These are phyloP conservation scores for Astrothelium macrocarpum DNA, from an alignment of 495 filamentous ascomycete species.

Conservation along the genomic window DNA sequence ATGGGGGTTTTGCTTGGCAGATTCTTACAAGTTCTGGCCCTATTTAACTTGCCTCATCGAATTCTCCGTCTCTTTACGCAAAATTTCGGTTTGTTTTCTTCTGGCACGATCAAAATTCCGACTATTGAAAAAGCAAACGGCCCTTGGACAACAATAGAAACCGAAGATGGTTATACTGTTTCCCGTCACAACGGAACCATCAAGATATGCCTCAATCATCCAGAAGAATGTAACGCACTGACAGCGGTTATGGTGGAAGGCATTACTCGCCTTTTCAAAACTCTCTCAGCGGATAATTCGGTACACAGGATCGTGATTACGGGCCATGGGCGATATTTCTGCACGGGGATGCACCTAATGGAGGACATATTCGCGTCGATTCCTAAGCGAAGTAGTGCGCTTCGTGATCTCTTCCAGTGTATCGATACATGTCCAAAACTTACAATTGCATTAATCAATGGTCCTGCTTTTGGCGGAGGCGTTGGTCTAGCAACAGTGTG, in stretches of 20 bases:
- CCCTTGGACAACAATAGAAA: background rate
- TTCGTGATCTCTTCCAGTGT: background rate
- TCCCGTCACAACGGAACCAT: background rate
- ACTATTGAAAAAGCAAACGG: background rate
- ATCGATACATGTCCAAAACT: background rate
- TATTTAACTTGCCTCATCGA: background rate
- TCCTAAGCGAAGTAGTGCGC: background rate
- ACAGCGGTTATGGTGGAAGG: background rate
- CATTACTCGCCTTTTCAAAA: background rate
- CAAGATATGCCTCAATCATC: background rate
- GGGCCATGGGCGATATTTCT: background rate
- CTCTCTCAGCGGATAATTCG: background rate
- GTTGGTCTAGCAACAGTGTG: background rate
- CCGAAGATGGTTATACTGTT: background rate
- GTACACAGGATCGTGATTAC: background rate
- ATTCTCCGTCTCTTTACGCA: background rate
- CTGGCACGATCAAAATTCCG: background rate
- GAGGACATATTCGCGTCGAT: background rate
- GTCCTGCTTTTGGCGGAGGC: background rate
- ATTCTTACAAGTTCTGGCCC: background rate
- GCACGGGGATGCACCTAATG: background rate
- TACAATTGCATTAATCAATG: background rate
- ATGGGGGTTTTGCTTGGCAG: background rate
- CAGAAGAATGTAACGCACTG: background rate
- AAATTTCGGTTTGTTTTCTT: background rate